These are phyloP conservation scores for Nothophoma quercina DNA, from an alignment of 2,329 filamentous ascomycete species.

Conservation along the genomic window DNA sequence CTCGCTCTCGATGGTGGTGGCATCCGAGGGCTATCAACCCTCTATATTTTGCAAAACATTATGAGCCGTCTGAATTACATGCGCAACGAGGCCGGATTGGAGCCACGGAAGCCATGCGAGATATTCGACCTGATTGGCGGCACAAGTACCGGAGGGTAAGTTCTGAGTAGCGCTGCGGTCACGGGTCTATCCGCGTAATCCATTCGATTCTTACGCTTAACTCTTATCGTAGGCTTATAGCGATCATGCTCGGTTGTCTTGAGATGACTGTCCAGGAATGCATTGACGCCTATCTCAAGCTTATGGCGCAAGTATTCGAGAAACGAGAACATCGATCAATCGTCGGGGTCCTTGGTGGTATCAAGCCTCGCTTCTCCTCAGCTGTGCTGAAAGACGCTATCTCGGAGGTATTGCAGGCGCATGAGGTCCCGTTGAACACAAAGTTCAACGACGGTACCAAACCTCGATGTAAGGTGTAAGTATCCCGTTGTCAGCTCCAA, in stretches of 20 bases:
- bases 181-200: no score
- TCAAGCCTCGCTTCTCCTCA: slow-evolving; percentile 18
- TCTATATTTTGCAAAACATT: slow-evolving; percentile 30
- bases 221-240: slow-evolving; percentile 16
- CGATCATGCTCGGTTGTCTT: slow-evolving; percentile 30
- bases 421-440: neutral
- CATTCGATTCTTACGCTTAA: neutral
- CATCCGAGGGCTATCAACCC: slow-evolving; percentile 34
- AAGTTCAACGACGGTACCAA: neutral
- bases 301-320: slow-evolving; percentile 15
- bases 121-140: slow-evolving; percentile 33
- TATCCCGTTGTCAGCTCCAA: no score
- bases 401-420: neutral
- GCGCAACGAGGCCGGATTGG: slow-evolving; percentile 4
- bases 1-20: slow-evolving; percentile 36
- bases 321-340: neutral
- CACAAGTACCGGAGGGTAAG: slow-evolving; percentile 31
- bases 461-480: slow-evolving; percentile 6
- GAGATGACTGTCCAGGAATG: slow-evolving; percentile 26
- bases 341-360: neutral
- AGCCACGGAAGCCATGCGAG: slow-evolving; percentile 24
- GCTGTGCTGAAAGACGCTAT: slow-evolving; percentile 10
- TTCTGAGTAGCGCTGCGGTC: no score
- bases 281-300: slow-evolving; percentile 15
- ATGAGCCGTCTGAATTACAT: slow-evolving; percentile 27